phyloP scores from a whole-genome alignment of 345 rosid species.

The Eucalyptus marginata region DNA sequence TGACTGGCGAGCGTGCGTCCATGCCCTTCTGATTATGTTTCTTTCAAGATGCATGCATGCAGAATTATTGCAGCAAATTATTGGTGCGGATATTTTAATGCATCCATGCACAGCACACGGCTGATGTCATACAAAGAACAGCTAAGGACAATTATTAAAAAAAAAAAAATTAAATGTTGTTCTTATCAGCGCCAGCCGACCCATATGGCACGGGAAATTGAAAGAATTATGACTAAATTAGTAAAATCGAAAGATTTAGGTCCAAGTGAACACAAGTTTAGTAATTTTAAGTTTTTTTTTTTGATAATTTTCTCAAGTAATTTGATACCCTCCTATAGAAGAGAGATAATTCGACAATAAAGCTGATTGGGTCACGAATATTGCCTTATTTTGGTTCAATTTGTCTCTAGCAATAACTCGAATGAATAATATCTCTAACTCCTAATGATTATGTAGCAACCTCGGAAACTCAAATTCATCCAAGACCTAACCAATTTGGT shows the following conservation, averaged over 20 bases:
- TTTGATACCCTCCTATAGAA: not conserved
- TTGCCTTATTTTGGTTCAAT: not conserved
- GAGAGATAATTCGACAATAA: not conserved
- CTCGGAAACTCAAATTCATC: not conserved
- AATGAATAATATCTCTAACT: not conserved
- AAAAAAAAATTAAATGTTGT: too few species aligned
- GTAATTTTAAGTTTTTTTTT: too few species aligned
- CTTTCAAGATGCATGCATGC: not conserved
- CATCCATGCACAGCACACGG: not conserved
- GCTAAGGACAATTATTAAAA: too few species aligned
- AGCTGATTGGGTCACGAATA: not conserved
- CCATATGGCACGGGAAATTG: fast-evolving
- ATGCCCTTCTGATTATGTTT: not conserved
- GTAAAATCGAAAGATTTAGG: fast-evolving
- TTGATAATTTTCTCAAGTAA: not conserved
- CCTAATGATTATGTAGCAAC: not conserved
- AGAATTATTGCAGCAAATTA: not conserved
- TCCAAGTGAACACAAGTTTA: fast-evolving
- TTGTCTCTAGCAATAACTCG: not conserved
- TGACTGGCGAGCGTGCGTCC: not conserved
- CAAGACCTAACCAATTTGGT: not conserved
- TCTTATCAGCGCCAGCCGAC: fast-evolving
- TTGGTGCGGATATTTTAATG: not conserved
- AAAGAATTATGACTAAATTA: too few species aligned
- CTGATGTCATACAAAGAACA: not conserved